phyloP scores from a whole-genome alignment of 805 yeast genomes.

The Maudiozyma turicensis region DNA sequence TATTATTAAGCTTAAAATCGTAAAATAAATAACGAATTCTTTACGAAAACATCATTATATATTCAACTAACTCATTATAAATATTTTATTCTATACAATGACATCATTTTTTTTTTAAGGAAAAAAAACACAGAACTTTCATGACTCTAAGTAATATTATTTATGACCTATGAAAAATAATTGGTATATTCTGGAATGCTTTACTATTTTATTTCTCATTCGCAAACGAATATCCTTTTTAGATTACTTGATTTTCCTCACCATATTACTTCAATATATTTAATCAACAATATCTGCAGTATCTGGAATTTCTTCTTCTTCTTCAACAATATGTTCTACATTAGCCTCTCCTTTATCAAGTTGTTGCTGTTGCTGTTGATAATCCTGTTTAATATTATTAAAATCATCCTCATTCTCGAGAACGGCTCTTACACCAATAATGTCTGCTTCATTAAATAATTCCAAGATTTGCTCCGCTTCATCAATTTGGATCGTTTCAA shows the following conservation, averaged over 20 bases:
- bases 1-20: conserved; percentile 26
- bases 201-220: no score
- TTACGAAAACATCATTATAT: no score
- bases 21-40: conserved; percentile 3
- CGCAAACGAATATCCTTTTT: no score
- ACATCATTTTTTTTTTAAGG: no score
- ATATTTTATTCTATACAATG: no score
- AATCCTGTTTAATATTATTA: conserved; percentile 42
- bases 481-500: conserved; percentile 58
- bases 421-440: conserved; percentile 70
- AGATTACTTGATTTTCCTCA: no score
- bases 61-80: no score
- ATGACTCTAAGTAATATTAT: no score
- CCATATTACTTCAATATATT: not conserved
- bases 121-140: no score
- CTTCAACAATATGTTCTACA: not conserved
- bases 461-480: conserved; percentile 76
- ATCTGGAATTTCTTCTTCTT: conserved; percentile 1
- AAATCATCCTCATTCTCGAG: conserved; percentile 68
- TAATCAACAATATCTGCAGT: conserved; percentile 13
- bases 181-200: no score
- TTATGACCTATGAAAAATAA: no score
- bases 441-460: conserved; percentile 67
- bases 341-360: not conserved
- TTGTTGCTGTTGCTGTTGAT: conserved; percentile 11